Percentiles rank a stretch among this genome's conserved stretches.
These are phyloP conservation scores for Hymenoscyphus fraxineus DNA, from an alignment of 2,329 filamentous ascomycete genomes.

Conservation along the genomic window DNA sequence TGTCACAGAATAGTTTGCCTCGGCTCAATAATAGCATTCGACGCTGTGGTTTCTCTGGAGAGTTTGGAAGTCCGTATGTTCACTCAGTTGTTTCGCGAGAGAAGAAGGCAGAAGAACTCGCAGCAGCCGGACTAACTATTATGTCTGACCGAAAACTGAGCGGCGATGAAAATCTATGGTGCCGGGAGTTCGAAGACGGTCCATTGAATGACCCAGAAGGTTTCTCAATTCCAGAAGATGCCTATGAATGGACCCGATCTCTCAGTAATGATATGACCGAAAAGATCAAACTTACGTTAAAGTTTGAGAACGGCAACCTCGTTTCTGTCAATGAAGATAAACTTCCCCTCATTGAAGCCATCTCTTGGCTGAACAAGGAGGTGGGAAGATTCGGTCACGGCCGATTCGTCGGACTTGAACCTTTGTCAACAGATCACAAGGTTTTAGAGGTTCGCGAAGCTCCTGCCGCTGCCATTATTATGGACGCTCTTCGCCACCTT, in stretches of 20 bases:
- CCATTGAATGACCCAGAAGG: neutral
- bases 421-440: neutral
- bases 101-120: neutral
- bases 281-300: neutral
- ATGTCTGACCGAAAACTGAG: neutral
- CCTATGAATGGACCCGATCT: neutral
- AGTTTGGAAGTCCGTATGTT: neutral
- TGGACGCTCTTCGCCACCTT: neutral
- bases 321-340: neutral
- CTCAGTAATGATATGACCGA: neutral
- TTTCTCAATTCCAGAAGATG: neutral
- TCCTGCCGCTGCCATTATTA: neutral
- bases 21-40: neutral
- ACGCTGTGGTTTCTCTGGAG: neutral
- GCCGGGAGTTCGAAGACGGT: neutral
- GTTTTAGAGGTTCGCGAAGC: neutral
- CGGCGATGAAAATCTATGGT: neutral
- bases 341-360: neutral
- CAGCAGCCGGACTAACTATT: neutral
- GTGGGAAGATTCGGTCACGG: neutral
- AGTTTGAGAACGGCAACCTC: neutral
- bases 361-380: neutral
- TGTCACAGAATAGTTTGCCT: neutral
- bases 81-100: neutral
- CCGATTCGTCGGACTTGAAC: neutral